These are phyloP conservation scores for Vigna mungo DNA, from an alignment of 306 rosid species.

Conservation along the genomic window DNA sequence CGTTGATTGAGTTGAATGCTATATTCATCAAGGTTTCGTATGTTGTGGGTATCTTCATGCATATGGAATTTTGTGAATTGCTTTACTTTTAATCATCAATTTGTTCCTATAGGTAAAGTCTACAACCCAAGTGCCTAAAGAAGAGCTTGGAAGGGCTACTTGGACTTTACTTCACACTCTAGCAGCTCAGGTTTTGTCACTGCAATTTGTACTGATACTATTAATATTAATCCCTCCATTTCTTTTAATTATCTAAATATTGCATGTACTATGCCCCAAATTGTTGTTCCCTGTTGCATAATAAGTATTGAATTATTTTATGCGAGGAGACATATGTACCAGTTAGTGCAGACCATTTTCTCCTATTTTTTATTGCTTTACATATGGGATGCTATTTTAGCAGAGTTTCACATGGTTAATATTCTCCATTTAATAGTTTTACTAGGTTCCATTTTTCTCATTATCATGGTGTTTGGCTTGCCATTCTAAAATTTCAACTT, in stretches of 20 bases:
- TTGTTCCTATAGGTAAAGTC: constrained; percentile 59
- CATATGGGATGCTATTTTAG: too few species aligned
- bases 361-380: too few species aligned
- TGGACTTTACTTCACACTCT: constrained; percentile 99
- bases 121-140: constrained; percentile 65
- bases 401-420: too few species aligned
- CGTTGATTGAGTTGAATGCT: not conserved
- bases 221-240: not conserved
- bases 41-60: constrained; percentile 13
- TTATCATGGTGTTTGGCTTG: constrained; percentile 4
- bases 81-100: constrained; percentile 10
- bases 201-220: constrained; percentile 29
- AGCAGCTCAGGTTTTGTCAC: constrained; percentile 81
- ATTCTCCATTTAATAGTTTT: too few species aligned
- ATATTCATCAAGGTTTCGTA: constrained; percentile 26
- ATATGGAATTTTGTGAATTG: not conserved
- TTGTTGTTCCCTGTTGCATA: constrained; percentile 11
- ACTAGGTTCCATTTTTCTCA: too few species aligned
- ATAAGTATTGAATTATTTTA: constrained; percentile 13
- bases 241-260: constrained; percentile 8
- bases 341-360: not conserved
- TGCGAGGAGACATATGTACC: constrained; percentile 12
- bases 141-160: constrained; percentile 89
- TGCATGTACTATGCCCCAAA: constrained; percentile 16
- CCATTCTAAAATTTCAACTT: constrained; percentile 1